A percentile compares a stretch with the other conserved stretches of the same genome.
Conservation (phyloP, 2,329 filamentous ascomycete species). For the Cryoendolithus antarcticus region DNA sequence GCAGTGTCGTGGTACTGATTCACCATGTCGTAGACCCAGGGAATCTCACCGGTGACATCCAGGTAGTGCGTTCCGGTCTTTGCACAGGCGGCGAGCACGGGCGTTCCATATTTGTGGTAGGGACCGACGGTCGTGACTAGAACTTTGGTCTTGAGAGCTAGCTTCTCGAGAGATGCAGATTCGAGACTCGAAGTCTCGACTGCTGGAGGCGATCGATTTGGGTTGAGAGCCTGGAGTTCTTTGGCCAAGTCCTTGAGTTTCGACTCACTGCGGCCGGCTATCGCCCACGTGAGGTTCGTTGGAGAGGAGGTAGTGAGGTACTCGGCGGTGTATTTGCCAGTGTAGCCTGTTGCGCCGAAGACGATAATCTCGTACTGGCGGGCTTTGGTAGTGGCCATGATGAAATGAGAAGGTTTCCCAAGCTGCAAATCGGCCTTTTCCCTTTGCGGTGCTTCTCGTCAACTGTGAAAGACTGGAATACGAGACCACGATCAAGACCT, state of each 20-base stretch:
- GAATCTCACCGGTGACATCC: constrained; percentile 53
- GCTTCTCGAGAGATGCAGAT: constrained; percentile 35
- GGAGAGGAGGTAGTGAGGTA: constrained; percentile 60
- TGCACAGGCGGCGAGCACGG: constrained; percentile 52
- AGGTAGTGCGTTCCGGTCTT: constrained; percentile 55
- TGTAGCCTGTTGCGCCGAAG: constrained; percentile 67
- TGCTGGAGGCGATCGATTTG: constrained; percentile 61
- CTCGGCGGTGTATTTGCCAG: constrained; percentile 63
- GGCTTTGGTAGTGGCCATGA: constrained; percentile 6
- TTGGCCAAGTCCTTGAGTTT: constrained; percentile 61
- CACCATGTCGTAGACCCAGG: constrained; percentile 52
- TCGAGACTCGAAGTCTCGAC: constrained; percentile 36
- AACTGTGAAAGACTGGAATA: too few relatives aligned
- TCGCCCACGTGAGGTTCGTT: constrained; percentile 72
- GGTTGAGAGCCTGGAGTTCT: constrained; percentile 53
- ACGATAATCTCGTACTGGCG: constrained; percentile 54
- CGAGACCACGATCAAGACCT: too few relatives aligned
- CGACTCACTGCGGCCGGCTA: constrained; percentile 66
- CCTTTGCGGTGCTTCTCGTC: too few relatives aligned
- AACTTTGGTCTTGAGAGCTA: constrained; percentile 45
- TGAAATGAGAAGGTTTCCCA: too few relatives aligned
- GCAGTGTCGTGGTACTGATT: constrained; percentile 48
- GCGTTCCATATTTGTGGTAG: constrained; percentile 51
- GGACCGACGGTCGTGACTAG: constrained; percentile 52
- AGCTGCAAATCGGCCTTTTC: too few relatives aligned